These are phyloP conservation scores for Tuber brumale DNA, from an alignment of 495 filamentous ascomycete species.

Conservation along the genomic window DNA sequence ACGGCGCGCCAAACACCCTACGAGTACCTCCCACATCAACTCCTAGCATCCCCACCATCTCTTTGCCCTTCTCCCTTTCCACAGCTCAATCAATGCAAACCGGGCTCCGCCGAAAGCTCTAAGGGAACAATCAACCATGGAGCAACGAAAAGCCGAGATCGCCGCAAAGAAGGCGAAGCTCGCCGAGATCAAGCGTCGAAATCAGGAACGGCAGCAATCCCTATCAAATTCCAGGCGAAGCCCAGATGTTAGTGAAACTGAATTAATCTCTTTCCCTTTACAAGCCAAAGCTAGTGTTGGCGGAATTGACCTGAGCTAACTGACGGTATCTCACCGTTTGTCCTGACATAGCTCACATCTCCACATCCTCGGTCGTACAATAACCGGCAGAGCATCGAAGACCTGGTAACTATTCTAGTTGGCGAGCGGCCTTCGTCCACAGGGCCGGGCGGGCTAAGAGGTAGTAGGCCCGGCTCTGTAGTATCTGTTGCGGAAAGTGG, in stretches of 20 bases:
- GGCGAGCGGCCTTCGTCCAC: constrained; percentile 70
- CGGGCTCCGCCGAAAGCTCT: neutral
- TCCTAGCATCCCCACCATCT: neutral
- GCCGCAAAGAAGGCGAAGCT: constrained; percentile 89
- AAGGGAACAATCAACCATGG: constrained; percentile 48
- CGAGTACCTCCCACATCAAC: neutral
- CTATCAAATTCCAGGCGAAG: constrained; percentile 41
- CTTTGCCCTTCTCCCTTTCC: neutral
- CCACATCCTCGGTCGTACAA: constrained; percentile 59
- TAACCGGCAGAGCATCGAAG: constrained; percentile 70
- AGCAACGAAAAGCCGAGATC: constrained; percentile 89
- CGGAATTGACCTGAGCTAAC: neutral
- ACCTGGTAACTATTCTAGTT: constrained; percentile 68
- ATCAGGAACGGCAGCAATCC: constrained; percentile 36
- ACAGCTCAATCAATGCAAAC: neutral
- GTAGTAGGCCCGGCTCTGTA: constrained; percentile 76
- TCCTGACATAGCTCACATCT: constrained; percentile 16
- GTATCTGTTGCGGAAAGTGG: constrained; percentile 44
- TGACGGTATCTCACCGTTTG: neutral
- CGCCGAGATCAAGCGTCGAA: constrained; percentile 86
- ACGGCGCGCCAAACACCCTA: constrained; percentile 22
- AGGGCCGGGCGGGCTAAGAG: constrained; percentile 60
- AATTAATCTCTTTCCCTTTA: constrained; percentile 12
- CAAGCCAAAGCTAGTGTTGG: constrained; percentile 29
- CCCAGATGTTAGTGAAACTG: constrained; percentile 49